These are phyloP conservation scores for Talaromyces sp. DNA, from an alignment of 2,329 filamentous ascomycete genomes.

Conservation along the genomic window DNA sequence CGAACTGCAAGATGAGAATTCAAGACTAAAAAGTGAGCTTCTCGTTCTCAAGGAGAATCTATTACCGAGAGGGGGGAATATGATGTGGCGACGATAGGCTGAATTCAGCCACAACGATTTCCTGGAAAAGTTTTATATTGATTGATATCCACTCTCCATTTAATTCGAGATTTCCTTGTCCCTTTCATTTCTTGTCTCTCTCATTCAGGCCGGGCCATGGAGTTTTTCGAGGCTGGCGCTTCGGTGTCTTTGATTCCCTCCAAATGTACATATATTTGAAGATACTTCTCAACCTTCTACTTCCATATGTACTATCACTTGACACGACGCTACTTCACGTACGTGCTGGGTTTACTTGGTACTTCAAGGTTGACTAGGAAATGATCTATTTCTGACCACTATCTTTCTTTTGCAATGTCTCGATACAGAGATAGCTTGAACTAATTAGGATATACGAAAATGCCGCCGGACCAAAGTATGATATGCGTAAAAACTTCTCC, in stretches of 20 bases:
- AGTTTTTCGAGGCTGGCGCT: not conserved
- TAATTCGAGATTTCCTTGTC: no score
- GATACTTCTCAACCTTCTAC: not conserved
- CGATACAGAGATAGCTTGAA: not conserved
- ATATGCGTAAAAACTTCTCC: not conserved
- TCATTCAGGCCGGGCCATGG: constrained; percentile 1
- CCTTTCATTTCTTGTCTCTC: not conserved
- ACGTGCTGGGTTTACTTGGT: not conserved
- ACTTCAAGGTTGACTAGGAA: not conserved
- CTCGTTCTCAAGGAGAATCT: constrained; percentile 18
- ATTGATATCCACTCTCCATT: constrained; percentile 5
- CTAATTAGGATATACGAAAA: not conserved
- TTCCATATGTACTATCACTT: not conserved
- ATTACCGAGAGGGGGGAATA: constrained; percentile 15
- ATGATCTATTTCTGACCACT: not conserved
- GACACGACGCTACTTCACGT: not conserved
- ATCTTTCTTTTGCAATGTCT: not conserved
- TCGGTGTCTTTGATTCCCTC: not conserved
- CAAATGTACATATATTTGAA: constrained; percentile 2
- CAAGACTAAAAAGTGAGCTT: constrained; percentile 16
- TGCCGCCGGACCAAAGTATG: not conserved
- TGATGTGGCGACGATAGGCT: constrained; percentile 18
- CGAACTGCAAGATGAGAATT: constrained; percentile 18
- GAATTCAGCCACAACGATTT: not conserved
- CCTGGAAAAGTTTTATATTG: not conserved